Base-by-base conservation (phyloP, 805 yeast genomes). In the Yarrowia phangngaensis region DNA sequence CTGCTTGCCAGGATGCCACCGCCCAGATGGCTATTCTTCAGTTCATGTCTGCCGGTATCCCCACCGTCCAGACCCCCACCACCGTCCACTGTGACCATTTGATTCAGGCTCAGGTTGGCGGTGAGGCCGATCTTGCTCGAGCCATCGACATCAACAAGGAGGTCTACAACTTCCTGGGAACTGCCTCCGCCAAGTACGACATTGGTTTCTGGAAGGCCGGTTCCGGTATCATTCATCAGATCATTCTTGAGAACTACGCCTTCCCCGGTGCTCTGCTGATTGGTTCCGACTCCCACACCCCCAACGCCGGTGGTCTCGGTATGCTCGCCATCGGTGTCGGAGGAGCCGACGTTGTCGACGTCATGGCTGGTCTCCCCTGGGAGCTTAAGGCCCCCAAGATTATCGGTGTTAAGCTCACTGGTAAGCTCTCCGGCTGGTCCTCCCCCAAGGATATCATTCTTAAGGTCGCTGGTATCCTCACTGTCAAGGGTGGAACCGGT, bases 161-260 rank as follows among this genome's bases (percentile, higher is more conserved):
- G 73, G 97, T 89, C 56, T 89, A 79, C 70, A 95, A 89, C 70
- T 90, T 89, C 72, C 76, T 89, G 68, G 78, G 84, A 57, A 71
- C 88, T 51, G 89, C 95, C 56, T 87, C 95, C 62, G 88, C 90
- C 61, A 89, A 88, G 74, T 89, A 89, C 74, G 88, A 90, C 74
- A 84, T 89, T 68, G 96, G 95, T 69, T 89, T 89, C 80, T 89
- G 97, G 97, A 89, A 89, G 65, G 96, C 97, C 61, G 97, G 97
- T 64, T 88, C 96, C 31, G 97, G 97, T 76, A 89, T 89, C 62
- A 89, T 89, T 63, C 97, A 89, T 72, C 97, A 89, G 74, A 90
- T 89, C 58, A 94, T 89, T 40, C 75, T 89, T 64, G 97, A 89
- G 74, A 90, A 89, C 76, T 89, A 85, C 70, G 92, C 95, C 54